phyloP scores from a whole-genome alignment of 2,329 filamentous ascomycete genomes.

The Stemphylium vesicarium region DNA sequence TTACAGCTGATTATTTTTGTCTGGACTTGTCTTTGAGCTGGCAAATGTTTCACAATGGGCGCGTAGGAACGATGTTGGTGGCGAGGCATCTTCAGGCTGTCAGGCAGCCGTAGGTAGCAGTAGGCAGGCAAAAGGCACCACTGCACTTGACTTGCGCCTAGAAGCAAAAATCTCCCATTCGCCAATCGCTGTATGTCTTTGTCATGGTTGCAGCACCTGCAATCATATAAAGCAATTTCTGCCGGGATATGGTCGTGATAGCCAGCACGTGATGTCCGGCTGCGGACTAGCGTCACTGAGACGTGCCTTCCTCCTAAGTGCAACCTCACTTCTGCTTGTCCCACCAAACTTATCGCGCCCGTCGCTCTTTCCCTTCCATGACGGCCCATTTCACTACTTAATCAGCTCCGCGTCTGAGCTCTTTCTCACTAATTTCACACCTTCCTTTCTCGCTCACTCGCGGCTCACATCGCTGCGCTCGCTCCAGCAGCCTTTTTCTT shows the following conservation, averaged over 20 bases:
- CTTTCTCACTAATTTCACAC: constrained; percentile 25
- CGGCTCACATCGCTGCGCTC: constrained; percentile 28
- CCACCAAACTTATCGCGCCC: constrained; percentile 22
- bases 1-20: neutral
- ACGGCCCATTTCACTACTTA: constrained; percentile 41
- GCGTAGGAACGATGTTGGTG: constrained; percentile 12
- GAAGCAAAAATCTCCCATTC: constrained; percentile 11
- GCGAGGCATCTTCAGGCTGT: constrained; percentile 22
- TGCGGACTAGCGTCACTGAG: constrained; percentile 17
- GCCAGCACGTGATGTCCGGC: constrained; percentile 25
- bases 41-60: constrained; percentile 21
- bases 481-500: constrained; percentile 29
- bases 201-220: constrained; percentile 9
- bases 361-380: constrained; percentile 36
- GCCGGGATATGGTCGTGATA: constrained; percentile 8
- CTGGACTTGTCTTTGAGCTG: constrained; percentile 1
- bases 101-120: constrained; percentile 45
- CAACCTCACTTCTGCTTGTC: constrained; percentile 23
- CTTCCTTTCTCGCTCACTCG: constrained; percentile 17
- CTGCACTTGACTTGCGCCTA: constrained; percentile 8
- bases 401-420: constrained; percentile 35
- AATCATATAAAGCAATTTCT: constrained; percentile 4
- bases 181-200: constrained; percentile 21
- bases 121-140: constrained; percentile 30
- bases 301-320: constrained; percentile 21